A percentile compares a stretch with the other conserved stretches of the same genome.
Evolutionary conservation across 768 basidiomycete genomes (phyloP).

Genomic region (Termitomyces heimii): DNA sequence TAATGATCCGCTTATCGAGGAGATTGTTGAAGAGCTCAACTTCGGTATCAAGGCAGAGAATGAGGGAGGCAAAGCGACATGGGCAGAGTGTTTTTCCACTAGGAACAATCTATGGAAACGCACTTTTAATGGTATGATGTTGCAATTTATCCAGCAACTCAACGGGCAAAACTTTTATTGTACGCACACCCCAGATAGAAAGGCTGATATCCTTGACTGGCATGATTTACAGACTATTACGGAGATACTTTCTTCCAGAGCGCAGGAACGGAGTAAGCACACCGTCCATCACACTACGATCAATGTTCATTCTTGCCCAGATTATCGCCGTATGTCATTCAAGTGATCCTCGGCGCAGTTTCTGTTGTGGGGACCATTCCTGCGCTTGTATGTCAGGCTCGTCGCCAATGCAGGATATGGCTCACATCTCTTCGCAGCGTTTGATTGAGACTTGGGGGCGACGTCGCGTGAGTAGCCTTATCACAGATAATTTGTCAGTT

Average conservation of each 20-base stretch:
- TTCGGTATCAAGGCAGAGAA: constrained; percentile 68
- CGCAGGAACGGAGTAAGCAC: constrained; percentile 53
- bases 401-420: background rate
- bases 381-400: constrained; percentile 38
- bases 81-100: constrained; percentile 72
- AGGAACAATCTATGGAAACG: constrained; percentile 67
- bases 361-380: constrained; percentile 71
- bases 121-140: constrained; percentile 76
- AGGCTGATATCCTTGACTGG: background rate
- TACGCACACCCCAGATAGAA: constrained; percentile 21
- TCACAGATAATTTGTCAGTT: background rate
- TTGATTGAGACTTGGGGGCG: constrained; percentile 76
- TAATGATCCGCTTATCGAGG: constrained; percentile 53
- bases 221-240: constrained; percentile 53
- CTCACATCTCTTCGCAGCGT: constrained; percentile 20
- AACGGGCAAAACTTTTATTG: constrained; percentile 83
- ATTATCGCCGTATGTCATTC: constrained; percentile 69
- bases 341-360: constrained; percentile 68
- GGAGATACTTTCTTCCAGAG: constrained; percentile 78
- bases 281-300: background rate
- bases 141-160: constrained; percentile 76
- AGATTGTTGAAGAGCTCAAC: constrained; percentile 58
- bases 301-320: constrained; percentile 16
- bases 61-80: constrained; percentile 74
- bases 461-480: constrained; percentile 39